A percentile compares a stretch with the other conserved stretches of the same genome.
Conservation (phyloP, 1,284 basidiomycete genomes). For the Cutaneotrichosporon dermatis region DNA sequence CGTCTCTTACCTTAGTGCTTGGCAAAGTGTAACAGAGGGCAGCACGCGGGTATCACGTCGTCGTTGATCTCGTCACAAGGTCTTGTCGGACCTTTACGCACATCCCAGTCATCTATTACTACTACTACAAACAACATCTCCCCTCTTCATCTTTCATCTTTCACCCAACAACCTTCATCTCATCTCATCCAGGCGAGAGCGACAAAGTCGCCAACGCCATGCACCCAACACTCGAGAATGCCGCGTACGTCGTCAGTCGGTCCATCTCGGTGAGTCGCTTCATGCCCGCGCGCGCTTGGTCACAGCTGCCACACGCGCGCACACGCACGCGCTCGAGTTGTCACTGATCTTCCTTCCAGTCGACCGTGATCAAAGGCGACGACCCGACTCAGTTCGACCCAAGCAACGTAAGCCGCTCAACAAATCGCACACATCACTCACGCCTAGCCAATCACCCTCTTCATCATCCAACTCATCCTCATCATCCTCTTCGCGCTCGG, state of each 20-base stretch:
- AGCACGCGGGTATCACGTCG: too few species aligned
- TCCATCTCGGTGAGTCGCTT: constrained; percentile 8
- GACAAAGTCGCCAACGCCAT: neutral
- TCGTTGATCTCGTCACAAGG: too few species aligned
- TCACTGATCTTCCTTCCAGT: constrained; percentile 3
- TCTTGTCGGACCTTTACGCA: too few species aligned
- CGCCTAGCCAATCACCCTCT: constrained; percentile 66
- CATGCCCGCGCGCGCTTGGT: neutral
- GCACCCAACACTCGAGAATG: neutral
- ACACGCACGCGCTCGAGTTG: too few species aligned
- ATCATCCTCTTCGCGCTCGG: constrained; percentile 72
- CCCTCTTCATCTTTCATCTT: too few species aligned
- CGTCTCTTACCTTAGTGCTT: neutral
- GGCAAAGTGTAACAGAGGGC: neutral
- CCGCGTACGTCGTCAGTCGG: neutral
- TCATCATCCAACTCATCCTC: constrained; percentile 63
- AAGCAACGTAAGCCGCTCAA: constrained; percentile 49
- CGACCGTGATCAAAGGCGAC: constrained; percentile 10
- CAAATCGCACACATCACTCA: neutral
- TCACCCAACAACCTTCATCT: neutral
- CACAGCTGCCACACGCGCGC: too few species aligned
- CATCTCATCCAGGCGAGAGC: neutral
- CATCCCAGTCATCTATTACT: too few species aligned
- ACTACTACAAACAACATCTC: too few species aligned
- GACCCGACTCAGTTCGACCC: constrained; percentile 53